Evolutionary conservation across 441 rosid genomes (phyloP), one percentile per base, ranked within the genome.

Genomic region (Pelargonium fulgidum): DNA sequence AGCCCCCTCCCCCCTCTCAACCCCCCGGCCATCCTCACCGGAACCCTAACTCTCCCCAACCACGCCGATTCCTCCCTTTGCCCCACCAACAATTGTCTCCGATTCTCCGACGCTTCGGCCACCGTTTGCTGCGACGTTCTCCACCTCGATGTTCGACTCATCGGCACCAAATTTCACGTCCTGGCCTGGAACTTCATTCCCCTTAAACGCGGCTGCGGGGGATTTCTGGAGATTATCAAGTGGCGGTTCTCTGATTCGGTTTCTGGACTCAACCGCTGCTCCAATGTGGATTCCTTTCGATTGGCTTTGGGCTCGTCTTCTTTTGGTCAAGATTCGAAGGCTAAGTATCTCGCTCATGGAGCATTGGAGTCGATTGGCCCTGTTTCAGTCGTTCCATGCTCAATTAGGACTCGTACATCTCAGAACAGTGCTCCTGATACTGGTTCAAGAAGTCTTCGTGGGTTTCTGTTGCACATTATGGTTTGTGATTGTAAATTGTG

Each of bases 151-250:
- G 71, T 78, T 17, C 67, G 70, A 6, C 61, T 79, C 0, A 65
- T 90, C 58, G 87, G 87, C 26, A 79, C 65, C 39, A 80, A 64
- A 74, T 81, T 94, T 44, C 74, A 70, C 52, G 88, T 89, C 64
- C 56, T 75, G 0, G 82, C 97, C 11, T 94, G 94, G 90, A 94
- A 92, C 81, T 92, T 87, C 73, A 73, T 90, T 73, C 96, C 93
- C 11, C 70, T 77, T 48, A 81, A 80, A 66, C 86, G 78, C 69
- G 70, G 64, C 1, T 71, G 74, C 29, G 79, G 81, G 24, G 97
- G 96, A 4, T 84, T 92, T 75, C 66, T 94, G 76, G 99, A 94
- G 86, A 87, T 94, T 48, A 83, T 94, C 68, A 79, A 81, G 68
- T 94, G 93, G 96, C 77, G 69, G 29, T 70, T 86, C 16, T 26